Base-by-base conservation (phyloP, 116 monocot genomes). In the Dioscorea cayenensis region DNA sequence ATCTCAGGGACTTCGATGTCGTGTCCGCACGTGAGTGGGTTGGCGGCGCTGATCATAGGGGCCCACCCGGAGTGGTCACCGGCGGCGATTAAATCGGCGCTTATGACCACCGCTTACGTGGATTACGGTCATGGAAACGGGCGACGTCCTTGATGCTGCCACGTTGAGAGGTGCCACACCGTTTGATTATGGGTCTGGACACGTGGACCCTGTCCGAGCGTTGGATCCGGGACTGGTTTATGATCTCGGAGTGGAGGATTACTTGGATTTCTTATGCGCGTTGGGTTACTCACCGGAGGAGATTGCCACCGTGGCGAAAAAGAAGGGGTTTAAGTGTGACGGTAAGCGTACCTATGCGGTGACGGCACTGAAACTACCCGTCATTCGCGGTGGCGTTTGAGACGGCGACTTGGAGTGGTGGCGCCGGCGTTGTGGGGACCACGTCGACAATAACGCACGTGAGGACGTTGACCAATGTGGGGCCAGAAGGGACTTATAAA, bases 1-100 rank as follows among this genome's bases (percentile, higher is more conserved):
- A 76, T 87, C 48, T 87, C 87, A 14, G 87, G 87, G 14, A 87
- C 87, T 9, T 87, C 87, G 20, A 87, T 87, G 87, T 84, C 87
- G 7, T 81, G 84, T 63, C 87, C 87, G 17, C 87, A 87, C 71
- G 76, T 87, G 21, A 80, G 84, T 64, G 87, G 87, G 43, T 73
- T 87, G 20, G 81, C 84, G 17, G 87, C 78, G 20, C 65, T 84
- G 25, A 60, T 87, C 28, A 76, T 71, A 37, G 76, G 70, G 29
- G 73, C 72, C 17, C 84, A 81, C 51, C 84, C 84, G n/a, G 81
- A 87, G 10, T 87, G 87, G 87, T 78, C 78, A 51, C 84, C 87
- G 2, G 84, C 78, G 19, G 87, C 78, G 17, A 74, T 87, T 49
- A 69, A 76, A 12, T 87, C 87, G 4, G 84, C 87, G 25, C 68